phyloP scores from a whole-genome alignment of 2,329 filamentous ascomycete species.

The Torrubiellomyces zombiae region DNA sequence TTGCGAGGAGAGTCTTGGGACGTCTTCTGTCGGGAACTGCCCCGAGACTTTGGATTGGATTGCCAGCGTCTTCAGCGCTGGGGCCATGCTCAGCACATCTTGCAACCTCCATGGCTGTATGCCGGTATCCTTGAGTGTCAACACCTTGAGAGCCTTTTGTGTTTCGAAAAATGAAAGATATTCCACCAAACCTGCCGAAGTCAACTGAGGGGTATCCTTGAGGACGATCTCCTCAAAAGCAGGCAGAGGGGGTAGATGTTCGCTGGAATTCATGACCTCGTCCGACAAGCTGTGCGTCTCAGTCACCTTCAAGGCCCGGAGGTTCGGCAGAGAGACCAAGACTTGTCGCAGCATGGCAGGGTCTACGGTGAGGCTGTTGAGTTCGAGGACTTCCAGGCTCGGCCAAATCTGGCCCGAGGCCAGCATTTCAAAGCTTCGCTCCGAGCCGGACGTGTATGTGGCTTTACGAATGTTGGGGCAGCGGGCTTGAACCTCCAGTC shows the following conservation, averaged over 20 bases:
- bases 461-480: conserved; percentile 80
- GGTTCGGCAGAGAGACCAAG: conserved; percentile 45
- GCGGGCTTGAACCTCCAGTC: conserved; percentile 68
- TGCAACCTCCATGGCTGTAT: conserved; percentile 47
- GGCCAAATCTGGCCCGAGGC: conserved; percentile 50
- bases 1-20: conserved; percentile 48
- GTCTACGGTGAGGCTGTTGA: conserved; percentile 52
- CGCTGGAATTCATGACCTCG: conserved; percentile 51
- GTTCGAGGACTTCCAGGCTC: conserved; percentile 55
- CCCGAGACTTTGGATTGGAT: conserved; percentile 33
- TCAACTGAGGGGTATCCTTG: conserved; percentile 54
- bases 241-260: conserved; percentile 56
- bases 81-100: conserved; percentile 39
- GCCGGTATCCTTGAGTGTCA: conserved; percentile 58
- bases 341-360: conserved; percentile 54
- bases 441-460: conserved; percentile 64
- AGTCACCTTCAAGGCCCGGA: conserved; percentile 61
- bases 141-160: conserved; percentile 42
- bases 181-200: conserved; percentile 48
- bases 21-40: conserved; percentile 29
- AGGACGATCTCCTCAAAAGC: conserved; percentile 58
- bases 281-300: conserved; percentile 58
- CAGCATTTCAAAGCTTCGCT: conserved; percentile 58
- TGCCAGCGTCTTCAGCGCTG: conserved; percentile 38
- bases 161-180: conserved; percentile 49